Conservation (phyloP, 116 monocot genomes). For the Cymodocea nodosa region DNA sequence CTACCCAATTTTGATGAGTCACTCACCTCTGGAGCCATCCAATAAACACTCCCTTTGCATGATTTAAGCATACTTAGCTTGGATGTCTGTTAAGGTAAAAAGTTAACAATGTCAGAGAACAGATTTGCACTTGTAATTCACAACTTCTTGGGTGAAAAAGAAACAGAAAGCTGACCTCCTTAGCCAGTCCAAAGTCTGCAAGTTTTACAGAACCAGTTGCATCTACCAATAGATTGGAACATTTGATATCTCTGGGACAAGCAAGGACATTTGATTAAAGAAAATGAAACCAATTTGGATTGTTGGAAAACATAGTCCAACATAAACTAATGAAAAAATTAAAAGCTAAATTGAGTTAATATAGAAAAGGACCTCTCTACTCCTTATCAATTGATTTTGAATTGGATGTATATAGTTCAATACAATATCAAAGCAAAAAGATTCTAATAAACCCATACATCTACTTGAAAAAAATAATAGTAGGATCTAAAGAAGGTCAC, state of each 20-base stretch:
- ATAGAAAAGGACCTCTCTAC: no score
- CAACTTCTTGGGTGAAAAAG: not conserved
- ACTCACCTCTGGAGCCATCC: slow-evolving; percentile 97
- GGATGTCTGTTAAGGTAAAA: slow-evolving; percentile 29
- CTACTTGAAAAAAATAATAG: no score
- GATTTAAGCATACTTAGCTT: slow-evolving; percentile 66
- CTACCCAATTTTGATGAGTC: not conserved
- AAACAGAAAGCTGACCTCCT: slow-evolving; percentile 47
- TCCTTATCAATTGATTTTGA: no score
- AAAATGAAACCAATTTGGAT: not conserved
- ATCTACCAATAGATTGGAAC: slow-evolving; percentile 93
- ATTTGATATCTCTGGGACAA: slow-evolving; percentile 71
- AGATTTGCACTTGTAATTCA: not conserved
- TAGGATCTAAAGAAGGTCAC: no score
- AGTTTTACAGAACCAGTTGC: slow-evolving; percentile 87
- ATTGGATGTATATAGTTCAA: no score
- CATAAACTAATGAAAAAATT: no score
- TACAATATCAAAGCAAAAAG: no score
- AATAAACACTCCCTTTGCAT: slow-evolving; percentile 88
- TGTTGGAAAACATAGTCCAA: no score
- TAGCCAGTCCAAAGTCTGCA: slow-evolving; percentile 96
- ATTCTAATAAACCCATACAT: no score
- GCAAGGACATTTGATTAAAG: not conserved
- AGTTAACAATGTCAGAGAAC: not conserved
- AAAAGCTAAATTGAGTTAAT: no score